These are phyloP conservation scores for Rhizopogon vinicolor DNA, from an alignment of 768 basidiomycete genomes.

Conservation along the genomic window DNA sequence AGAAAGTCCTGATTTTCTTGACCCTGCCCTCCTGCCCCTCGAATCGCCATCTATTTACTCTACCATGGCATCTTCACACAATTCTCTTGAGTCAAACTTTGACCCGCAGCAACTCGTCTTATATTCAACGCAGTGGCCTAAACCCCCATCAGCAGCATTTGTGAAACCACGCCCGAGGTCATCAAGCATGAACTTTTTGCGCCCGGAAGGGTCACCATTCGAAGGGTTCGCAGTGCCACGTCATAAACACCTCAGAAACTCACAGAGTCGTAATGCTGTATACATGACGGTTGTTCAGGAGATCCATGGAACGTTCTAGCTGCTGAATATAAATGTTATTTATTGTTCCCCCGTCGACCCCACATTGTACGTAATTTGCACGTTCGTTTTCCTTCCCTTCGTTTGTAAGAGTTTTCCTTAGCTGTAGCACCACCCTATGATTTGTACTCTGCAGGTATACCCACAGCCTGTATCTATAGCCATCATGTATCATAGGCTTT, in stretches of 20 bases:
- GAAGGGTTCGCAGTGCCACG: conserved; percentile 1
- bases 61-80: conserved; percentile 25
- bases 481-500: not conserved
- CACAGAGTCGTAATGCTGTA: conserved; percentile 24
- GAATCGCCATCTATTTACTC: conserved; percentile 21
- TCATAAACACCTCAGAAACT: not conserved
- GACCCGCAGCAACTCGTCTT: conserved; percentile 14
- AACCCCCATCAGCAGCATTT: conserved; percentile 14
- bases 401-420: not conserved
- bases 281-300: conserved; percentile 44
- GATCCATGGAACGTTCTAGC: conserved; percentile 9
- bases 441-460: not conserved
- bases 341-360: not conserved
- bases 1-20: conserved; percentile 11
- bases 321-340: not conserved
- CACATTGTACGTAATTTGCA: not conserved
- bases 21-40: conserved; percentile 9
- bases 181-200: conserved; percentile 1
- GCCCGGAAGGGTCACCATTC: not conserved
- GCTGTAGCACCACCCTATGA: too few species aligned
- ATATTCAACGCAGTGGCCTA: conserved; percentile 15
- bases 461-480: not conserved
- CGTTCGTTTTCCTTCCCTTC: not conserved
- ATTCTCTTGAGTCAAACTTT: conserved; percentile 23
- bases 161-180: conserved; percentile 7